These are phyloP conservation scores for Helotiales sp. DNA, from an alignment of 2,329 filamentous ascomycete species.

Conservation along the genomic window DNA sequence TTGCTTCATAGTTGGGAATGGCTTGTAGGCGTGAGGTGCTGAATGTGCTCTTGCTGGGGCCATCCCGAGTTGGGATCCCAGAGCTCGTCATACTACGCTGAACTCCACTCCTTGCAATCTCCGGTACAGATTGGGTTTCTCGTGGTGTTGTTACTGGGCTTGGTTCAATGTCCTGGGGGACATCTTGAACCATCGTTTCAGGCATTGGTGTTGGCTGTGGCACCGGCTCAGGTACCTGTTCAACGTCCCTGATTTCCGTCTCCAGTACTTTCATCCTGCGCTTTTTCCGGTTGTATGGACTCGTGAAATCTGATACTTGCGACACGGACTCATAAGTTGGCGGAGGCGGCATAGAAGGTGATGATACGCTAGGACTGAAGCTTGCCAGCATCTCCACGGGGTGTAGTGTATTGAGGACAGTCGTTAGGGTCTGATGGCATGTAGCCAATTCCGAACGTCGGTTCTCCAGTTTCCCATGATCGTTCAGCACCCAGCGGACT, in stretches of 20 bases:
- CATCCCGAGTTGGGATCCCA: background rate
- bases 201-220: background rate
- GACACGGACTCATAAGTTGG: constrained; percentile 3
- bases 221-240: no score
- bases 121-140: background rate
- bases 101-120: background rate
- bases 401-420: constrained; percentile 13
- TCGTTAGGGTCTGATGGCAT: constrained; percentile 20
- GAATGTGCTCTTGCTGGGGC: background rate
- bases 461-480: constrained; percentile 22
- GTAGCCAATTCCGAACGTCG: constrained; percentile 17
- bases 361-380: background rate
- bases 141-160: background rate
- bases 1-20: background rate
- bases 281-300: constrained; percentile 2
- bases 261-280: background rate
- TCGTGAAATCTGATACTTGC: constrained; percentile 1
- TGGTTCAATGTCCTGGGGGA: background rate
- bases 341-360: background rate
- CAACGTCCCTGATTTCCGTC: background rate
- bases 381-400: constrained; percentile 14
- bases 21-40: background rate
- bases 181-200: background rate
- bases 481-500: constrained; percentile 24
- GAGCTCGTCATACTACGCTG: background rate